Percentiles rank a stretch among this genome's conserved stretches.
These are phyloP conservation scores for Chlamydomonas sp. DNA, from an alignment of 139 green algal genomes.

Conservation along the genomic window DNA sequence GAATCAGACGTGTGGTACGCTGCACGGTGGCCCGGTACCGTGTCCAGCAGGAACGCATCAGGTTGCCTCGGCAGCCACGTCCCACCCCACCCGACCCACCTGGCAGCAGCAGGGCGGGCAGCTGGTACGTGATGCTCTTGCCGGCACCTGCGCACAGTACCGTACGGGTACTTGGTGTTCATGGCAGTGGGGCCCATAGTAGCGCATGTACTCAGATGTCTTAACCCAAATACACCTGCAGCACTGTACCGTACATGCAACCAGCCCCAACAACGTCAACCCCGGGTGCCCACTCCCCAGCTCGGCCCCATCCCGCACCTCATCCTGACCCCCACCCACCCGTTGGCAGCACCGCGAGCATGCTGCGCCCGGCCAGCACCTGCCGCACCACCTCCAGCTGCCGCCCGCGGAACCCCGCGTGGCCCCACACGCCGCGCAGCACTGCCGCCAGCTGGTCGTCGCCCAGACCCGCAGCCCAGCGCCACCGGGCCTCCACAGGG, in stretches of 20 bases:
- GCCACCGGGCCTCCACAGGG: too few relatives aligned
- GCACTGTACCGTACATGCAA: too few relatives aligned
- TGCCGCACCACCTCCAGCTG: conserved; percentile 80
- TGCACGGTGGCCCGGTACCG: too few relatives aligned
- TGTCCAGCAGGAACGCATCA: too few relatives aligned
- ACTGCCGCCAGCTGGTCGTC: conserved; percentile 49
- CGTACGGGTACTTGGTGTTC: not conserved
- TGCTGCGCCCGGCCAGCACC: conserved; percentile 74
- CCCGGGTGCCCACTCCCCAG: not conserved
- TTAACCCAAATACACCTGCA: too few relatives aligned
- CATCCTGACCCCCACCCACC: not conserved
- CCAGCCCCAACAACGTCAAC: too few relatives aligned
- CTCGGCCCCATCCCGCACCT: not conserved
- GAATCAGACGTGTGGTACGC: too few relatives aligned
- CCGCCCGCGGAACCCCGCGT: conserved; percentile 75
- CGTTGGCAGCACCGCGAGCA: conserved; percentile 91
- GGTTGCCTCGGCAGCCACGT: not conserved
- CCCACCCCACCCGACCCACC: conserved; percentile 32
- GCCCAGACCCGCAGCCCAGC: not conserved
- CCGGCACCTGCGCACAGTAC: conserved; percentile 64
- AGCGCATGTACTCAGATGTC: too few relatives aligned
- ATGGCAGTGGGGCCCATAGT: too few relatives aligned
- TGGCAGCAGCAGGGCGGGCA: conserved; percentile 86
- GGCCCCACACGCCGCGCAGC: conserved; percentile 65
- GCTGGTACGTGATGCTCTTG: conserved; percentile 94